These are phyloP conservation scores for Phytophthora tubulina DNA, from an alignment of 352 stramenopile species.

Conservation along the genomic window DNA sequence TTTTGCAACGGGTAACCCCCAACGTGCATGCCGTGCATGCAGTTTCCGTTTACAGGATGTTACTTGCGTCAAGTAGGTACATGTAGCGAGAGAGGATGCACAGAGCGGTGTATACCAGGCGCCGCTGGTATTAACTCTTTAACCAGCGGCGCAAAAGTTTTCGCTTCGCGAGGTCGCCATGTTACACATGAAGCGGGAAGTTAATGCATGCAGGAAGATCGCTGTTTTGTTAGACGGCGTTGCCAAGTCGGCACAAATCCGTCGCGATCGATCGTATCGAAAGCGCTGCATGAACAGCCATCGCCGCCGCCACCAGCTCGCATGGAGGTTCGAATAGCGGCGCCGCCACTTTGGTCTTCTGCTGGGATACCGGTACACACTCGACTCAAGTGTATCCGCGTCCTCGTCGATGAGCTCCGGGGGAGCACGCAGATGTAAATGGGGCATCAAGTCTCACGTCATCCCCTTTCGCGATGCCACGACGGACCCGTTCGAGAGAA, in stretches of 20 bases:
- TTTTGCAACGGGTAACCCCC: neutral
- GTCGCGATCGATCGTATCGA: neutral
- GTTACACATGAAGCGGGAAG: slow-evolving; percentile 27
- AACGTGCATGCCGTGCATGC: neutral
- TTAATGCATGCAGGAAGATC: neutral
- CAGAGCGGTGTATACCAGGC: neutral
- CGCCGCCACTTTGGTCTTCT: neutral
- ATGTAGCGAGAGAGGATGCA: slow-evolving; percentile 13
- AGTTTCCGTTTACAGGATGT: slow-evolving; percentile 15
- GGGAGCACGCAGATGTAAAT: slow-evolving; percentile 33
- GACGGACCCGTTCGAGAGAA: slow-evolving; percentile 30
- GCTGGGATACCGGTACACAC: neutral
- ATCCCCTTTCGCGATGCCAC: slow-evolving; percentile 23
- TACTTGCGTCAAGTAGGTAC: slow-evolving; percentile 16
- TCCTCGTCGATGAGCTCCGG: slow-evolving; percentile 5
- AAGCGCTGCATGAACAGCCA: neutral
- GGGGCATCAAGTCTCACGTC: slow-evolving; percentile 33
- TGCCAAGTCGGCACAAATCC: slow-evolving; percentile 8
- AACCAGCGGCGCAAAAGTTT: slow-evolving; percentile 29
- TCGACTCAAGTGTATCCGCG: slow-evolving; percentile 9
- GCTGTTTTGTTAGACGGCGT: slow-evolving; percentile 8
- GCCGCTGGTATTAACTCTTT: no score
- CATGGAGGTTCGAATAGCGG: neutral
- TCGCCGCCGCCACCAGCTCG: neutral
- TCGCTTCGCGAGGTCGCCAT: slow-evolving; percentile 13